Evolutionary conservation across 1,284 basidiomycete genomes (phyloP), one percentile per base, ranked within the genome.

Genomic region (Phenoliferia sp.): DNA sequence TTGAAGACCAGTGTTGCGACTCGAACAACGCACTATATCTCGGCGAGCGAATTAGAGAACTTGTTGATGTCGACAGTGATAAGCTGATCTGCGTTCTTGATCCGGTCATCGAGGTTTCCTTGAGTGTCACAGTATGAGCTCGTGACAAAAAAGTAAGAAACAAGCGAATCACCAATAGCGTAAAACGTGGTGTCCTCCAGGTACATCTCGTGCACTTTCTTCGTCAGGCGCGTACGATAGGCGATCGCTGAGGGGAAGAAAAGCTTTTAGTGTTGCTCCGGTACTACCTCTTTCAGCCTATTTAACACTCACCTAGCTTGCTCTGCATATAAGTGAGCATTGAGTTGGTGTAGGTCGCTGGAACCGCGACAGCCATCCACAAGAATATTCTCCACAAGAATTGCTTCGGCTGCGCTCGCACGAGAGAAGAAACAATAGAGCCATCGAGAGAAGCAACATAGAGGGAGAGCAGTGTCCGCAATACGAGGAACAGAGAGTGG

Each of bases 81-180:
- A 86, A 95, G 90, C 88, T 97, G 94, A 77, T 98, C 95, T 12
- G 92, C 90, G 74, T 98, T 98, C 82, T 94, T 94, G 72, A 98
- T 94, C 64, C 95, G 84, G 78, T 98, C 95, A 76, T 95, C 92
- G 69, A 95, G 80, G 77, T 94, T 94, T 44, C 90, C 90, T 90
- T n/a, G n/a, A n/a, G n/a, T n/a, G n/a, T n/a, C n/a, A n/a, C n/a
- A n/a, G n/a, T n/a, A n/a, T n/a, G n/a, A n/a, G n/a, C n/a, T n/a
- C n/a, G n/a, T n/a, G n/a, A n/a, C n/a, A n/a, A n/a, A n/a, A n/a
- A n/a, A n/a, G n/a, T n/a, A 33, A 5, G 22, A 48, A 35, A 48
- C 19, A 44, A n/a, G n/a, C n/a, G n/a, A n/a, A n/a, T n/a, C 54
- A 88, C 91, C 87, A 34, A 98, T 82, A 79, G 96, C 95, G 80